Base-by-base conservation (phyloP, 495 filamentous ascomycete species). In the Hypoxylon lienhwacheense region DNA sequence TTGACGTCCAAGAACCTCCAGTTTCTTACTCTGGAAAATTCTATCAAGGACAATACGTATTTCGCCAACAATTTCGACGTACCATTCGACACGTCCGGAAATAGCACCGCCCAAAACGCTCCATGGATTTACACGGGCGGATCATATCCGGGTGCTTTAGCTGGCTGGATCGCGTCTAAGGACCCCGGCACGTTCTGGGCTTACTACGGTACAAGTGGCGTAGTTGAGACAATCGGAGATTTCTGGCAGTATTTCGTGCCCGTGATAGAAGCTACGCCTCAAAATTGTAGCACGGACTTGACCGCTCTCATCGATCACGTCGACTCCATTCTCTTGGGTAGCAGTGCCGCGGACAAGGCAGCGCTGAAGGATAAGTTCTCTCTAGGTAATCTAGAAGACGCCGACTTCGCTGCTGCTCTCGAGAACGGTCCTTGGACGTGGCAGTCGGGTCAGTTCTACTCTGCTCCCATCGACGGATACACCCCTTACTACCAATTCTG, bases 161-260 rank as follows among this genome's bases (percentile, higher is more conserved):
- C 83, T 3, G 83, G 77, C 0, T 88, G 85, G 85, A 77, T 77
- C 5, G 79, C 77, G n/a, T 70, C 71, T 1, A 69, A 75, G 14
- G 70, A 79, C 4, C 82, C 83, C 0, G 84, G 82, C 6, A 85
- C 82, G 0, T 84, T 85, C 66, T 87, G 83, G 83, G 84, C 83
- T 1, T 85, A 85, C 53, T 79, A 84, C 55, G 77, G 81, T 17
- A 81, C 80, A 20, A 83, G 79, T 56, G 84, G 79, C 1, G 79
- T 81, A 3, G 84, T 88, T 0, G 73, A 88, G 60, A 76, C 82
- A 2, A 76, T 87, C 19, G 74, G 75, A 4, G 73, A 86, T 52
- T 87, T 81, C 53, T 87, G 82, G 82, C 75, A 79, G 67, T 88
- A 87, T 53, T 87, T 86, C 63, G 66, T 68, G 3, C 83, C 84